Conservation (phyloP, 2,329 filamentous ascomycete species). For the Ceratocystis alfenasii region DNA sequence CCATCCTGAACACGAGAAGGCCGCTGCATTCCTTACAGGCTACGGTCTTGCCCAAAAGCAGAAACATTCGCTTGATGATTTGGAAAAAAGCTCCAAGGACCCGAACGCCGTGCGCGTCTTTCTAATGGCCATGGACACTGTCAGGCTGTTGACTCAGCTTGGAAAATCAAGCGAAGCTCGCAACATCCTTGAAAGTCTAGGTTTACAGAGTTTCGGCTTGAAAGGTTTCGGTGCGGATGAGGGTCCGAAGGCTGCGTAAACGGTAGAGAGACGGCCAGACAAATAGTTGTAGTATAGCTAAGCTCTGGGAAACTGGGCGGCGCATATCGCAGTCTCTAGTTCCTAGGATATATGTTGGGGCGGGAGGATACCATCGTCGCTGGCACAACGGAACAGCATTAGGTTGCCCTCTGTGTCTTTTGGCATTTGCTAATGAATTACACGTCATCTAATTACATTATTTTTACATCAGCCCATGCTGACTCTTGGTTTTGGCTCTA, state of each 20-base stretch:
- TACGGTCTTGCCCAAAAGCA: conserved; percentile 3
- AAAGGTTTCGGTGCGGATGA: background rate
- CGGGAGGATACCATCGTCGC: background rate
- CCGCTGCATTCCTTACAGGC: conserved; percentile 36
- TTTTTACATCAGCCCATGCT: background rate
- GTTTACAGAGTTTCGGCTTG: background rate
- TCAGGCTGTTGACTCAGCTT: conserved; percentile 29
- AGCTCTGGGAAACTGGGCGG: background rate
- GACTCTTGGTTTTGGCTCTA: background rate
- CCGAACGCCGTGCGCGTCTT: conserved; percentile 18
- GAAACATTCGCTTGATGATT: background rate
- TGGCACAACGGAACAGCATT: conserved; percentile 15
- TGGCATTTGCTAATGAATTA: background rate
- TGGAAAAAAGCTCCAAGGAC: background rate
- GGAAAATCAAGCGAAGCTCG: conserved; percentile 29
- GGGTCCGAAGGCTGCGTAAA: too few relatives aligned
- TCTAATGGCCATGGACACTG: conserved; percentile 29
- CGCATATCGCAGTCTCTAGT: background rate
- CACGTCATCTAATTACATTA: background rate
- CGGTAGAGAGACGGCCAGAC: too few relatives aligned
- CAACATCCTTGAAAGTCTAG: conserved; percentile 26
- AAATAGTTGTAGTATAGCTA: background rate
- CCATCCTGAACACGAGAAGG: conserved; percentile 36
- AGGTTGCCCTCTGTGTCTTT: background rate
- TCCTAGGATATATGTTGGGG: background rate